These are phyloP conservation scores for Elongisporangium undulatum DNA, from an alignment of 352 stramenopile genomes.

Conservation along the genomic window DNA sequence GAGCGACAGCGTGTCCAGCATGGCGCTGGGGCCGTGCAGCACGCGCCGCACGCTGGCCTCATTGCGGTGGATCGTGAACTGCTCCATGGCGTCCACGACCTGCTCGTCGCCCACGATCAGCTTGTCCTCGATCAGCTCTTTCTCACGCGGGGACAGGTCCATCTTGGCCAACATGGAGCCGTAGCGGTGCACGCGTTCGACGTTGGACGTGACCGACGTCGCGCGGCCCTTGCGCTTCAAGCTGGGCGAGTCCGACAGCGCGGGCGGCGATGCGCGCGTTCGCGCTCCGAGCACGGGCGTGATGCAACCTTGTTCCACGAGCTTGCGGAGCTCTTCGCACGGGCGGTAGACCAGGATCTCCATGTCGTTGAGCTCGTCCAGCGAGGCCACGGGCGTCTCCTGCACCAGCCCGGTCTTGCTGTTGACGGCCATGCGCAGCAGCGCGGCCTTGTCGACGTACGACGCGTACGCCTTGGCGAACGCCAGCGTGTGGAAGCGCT, in stretches of 20 bases:
- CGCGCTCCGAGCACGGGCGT: slow-evolving; percentile 40
- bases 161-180: slow-evolving; percentile 59
- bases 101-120: slow-evolving; percentile 69
- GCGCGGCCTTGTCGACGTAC: slow-evolving; percentile 38
- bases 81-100: slow-evolving; percentile 75
- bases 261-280: slow-evolving; percentile 4
- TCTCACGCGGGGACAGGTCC: slow-evolving; percentile 60
- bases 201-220: slow-evolving; percentile 63
- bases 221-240: slow-evolving; percentile 72
- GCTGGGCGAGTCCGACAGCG: slow-evolving; percentile 36
- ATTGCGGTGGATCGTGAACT: slow-evolving; percentile 62
- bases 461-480: slow-evolving; percentile 71
- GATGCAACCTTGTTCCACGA: slow-evolving; percentile 70
- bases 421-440: slow-evolving; percentile 38
- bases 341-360: slow-evolving; percentile 70
- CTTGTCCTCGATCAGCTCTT: slow-evolving; percentile 61
- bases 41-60: slow-evolving; percentile 40
- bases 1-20: slow-evolving; percentile 48
- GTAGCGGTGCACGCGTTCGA: slow-evolving; percentile 65
- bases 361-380: slow-evolving; percentile 43
- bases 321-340: slow-evolving; percentile 63
- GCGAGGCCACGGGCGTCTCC: slow-evolving; percentile 36
- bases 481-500: slow-evolving; percentile 63
- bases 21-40: slow-evolving; percentile 32
- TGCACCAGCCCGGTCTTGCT: slow-evolving; percentile 6